Evolutionary conservation across 1,284 basidiomycete genomes (phyloP), one percentile per base, ranked within the genome.

Genomic region (Malassezia obtusa): DNA sequence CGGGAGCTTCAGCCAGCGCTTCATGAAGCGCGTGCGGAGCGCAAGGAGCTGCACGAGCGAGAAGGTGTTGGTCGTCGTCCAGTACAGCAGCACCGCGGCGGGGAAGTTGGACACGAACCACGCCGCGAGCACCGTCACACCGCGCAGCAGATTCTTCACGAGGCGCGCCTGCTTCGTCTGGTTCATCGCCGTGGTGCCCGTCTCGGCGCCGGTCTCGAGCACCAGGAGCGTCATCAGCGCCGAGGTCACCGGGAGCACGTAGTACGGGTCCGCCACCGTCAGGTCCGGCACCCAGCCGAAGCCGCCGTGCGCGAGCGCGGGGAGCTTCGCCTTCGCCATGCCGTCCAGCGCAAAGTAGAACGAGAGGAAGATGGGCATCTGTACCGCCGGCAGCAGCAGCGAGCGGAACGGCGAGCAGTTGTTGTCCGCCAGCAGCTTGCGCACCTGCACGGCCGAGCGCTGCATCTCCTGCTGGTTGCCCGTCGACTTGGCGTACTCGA

Each of bases 291-390:
- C 76, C 78, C 84, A 84, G 38, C 75, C 78, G 15, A 90, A 75
- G 0, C 91, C 90, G 55, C 88, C 90, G 58, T 82, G 77, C 62
- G 82, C 80, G 63, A 96, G 76, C 72, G 86, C 85, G 39, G 80
- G 78, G 26, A 92, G 70, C 0, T 86, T 87, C 22, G 83, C 74
- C 44, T 79, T 77, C 53, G 84, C 85, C 77, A 96, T 80, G 33
- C 77, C 77, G 71, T 83, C 82, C 43, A 95, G 74, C 14, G 83
- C 89, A 61, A 90, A 84, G 80, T 95, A 98, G 77, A 89, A 79
- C 25, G 84, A 83, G 44, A 95, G 77, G 59, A 87, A 86, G 43
- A 90, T 78, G 0, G 88, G 83, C 37, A 89, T 76, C 72, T 94
- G 89, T 32, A 67, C 48, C 3, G 84, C 64, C 49, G 88, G 70